phyloP scores from a whole-genome alignment of 2,329 filamentous ascomycete species.

The Trichoderma sp. region DNA sequence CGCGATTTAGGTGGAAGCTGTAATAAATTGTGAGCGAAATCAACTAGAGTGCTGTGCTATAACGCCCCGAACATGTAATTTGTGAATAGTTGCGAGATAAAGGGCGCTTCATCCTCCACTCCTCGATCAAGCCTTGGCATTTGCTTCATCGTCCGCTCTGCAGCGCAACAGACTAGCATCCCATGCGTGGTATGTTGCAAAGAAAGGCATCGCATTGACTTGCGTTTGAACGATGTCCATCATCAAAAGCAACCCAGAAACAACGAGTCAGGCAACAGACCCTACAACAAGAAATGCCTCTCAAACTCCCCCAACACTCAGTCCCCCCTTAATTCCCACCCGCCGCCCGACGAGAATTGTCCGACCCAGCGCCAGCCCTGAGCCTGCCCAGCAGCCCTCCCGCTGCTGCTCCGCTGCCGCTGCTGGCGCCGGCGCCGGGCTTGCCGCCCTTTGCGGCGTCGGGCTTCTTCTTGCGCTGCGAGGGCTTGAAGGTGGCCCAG shows the following conservation, averaged over 20 bases:
- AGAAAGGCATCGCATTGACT: neutral
- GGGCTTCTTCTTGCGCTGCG: conserved; percentile 54
- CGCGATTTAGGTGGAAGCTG: neutral
- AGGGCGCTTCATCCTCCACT: neutral
- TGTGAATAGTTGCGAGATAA: neutral
- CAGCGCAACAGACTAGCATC: neutral
- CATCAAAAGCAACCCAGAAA: neutral
- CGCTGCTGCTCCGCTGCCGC: neutral
- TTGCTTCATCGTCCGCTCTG: neutral
- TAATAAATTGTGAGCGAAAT: neutral
- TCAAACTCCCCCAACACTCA: too few species aligned
- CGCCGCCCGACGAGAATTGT: conserved; percentile 13
- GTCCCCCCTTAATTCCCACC: conserved; percentile 4
- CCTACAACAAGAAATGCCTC: neutral
- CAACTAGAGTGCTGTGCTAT: conserved; percentile 15
- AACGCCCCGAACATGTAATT: conserved; percentile 7
- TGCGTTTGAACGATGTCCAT: neutral
- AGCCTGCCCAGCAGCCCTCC: conserved; percentile 13
- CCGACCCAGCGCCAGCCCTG: neutral
- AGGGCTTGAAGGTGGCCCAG: conserved; percentile 61
- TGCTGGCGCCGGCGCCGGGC: too few species aligned
- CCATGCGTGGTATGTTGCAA: conserved; percentile 9
- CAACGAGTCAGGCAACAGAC: neutral
- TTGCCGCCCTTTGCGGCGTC: neutral
- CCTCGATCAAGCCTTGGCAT: neutral